phyloP scores from a whole-genome alignment of 228 moss, liverwort and hornwort species.

The Sphagnum magellanicum region DNA sequence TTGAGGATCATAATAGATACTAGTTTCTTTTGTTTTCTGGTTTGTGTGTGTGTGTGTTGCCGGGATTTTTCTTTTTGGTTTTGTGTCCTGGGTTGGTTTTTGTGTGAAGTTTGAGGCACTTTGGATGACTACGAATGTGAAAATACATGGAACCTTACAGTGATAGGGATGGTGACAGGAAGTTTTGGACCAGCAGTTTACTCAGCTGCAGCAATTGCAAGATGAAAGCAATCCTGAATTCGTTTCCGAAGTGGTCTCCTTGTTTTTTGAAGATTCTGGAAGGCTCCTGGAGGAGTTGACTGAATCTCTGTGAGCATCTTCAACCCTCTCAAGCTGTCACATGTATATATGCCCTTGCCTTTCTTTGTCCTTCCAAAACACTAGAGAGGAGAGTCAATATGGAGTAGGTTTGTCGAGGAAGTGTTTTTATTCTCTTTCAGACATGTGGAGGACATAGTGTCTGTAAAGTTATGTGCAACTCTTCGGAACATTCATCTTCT shows the following conservation, averaged over 20 bases:
- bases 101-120: neutral
- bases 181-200: constrained; percentile 85
- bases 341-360: too few species aligned
- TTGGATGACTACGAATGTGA: neutral
- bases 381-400: too few species aligned
- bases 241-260: constrained; percentile 77
- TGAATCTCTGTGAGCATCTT: constrained; percentile 52
- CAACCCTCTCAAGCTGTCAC: too few species aligned
- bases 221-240: constrained; percentile 82
- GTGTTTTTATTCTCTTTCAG: too few species aligned
- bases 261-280: constrained; percentile 85
- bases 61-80: neutral
- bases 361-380: too few species aligned
- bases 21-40: neutral
- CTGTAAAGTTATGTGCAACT: too few species aligned
- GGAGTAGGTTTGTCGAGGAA: too few species aligned
- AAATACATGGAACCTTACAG: neutral
- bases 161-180: constrained; percentile 36
- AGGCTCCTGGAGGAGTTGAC: constrained; percentile 74
- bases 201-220: constrained; percentile 89
- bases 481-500: too few species aligned
- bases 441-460: too few species aligned
- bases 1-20: too few species aligned
- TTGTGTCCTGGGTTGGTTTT: neutral
- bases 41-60: neutral